Base-by-base conservation (phyloP, 306 rosid species). In the Arachis hypogaea region DNA sequence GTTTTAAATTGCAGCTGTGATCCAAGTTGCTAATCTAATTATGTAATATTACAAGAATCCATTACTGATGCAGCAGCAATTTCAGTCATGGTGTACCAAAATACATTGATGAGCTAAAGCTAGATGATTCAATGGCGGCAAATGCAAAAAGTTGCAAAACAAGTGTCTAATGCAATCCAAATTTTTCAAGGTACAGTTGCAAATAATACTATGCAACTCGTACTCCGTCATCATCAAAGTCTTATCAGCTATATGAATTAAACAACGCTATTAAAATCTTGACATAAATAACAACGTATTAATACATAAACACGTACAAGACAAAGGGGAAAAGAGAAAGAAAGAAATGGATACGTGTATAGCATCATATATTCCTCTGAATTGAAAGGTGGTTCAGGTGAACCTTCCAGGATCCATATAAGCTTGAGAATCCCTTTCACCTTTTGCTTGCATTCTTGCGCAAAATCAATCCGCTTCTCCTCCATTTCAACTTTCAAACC, bases 401-500 rank as follows among this genome's bases (percentile, higher is more conserved):
- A 66, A 4, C 73, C 83, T 79, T 75, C 86, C 11, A 83, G 55
- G 38, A 75, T 75, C 45, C 66, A 79, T 64, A 54, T 75, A 58
- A 83, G 63, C 62, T 79, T 83, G 2, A 63, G 61, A 18, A 83
- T 75, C 38, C 81, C 86, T 59, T 67, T 61, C 30, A 59, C 41
- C 76, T 75, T 75, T 28, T 70, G 18, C 12, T 59, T 81, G 83
- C 83, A 82, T 50, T 81, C 80, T 59, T 78, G 51, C 8, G 74
- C 78, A 41, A 65, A 57, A 8, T 65, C 67, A 51, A 59, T 59
- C 3, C 22, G 12, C 77, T 38, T 66, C 40, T 30, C 28, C 8
- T 70, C 81, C 86, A 82, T 82, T 11, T n/a, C 14, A 9, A 10
- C 52, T 9, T 22, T 22, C 28, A 22, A 22, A 22, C 28, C 52